Percentiles rank a stretch among this genome's conserved stretches.
Conservation (phyloP, 192 early-diverging fungal species). For the Coemansia erecta region DNA sequence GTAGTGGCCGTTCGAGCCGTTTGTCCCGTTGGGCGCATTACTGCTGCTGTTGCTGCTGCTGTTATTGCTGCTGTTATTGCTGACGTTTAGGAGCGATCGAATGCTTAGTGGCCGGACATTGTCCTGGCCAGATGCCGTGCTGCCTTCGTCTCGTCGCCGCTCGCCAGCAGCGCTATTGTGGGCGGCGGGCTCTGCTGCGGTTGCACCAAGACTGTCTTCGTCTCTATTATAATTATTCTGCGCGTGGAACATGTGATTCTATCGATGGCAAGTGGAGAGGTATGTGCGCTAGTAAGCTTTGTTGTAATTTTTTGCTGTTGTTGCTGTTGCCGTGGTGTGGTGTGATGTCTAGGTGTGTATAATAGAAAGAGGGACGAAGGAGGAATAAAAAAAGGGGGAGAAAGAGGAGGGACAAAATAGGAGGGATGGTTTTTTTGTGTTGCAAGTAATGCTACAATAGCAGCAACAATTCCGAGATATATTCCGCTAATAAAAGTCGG, state of each 20-base stretch:
- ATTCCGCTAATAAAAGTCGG: too few relatives aligned
- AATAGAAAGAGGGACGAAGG: background rate
- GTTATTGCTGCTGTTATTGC: constrained; percentile 2
- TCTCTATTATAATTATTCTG: background rate
- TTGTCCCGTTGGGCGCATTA: too few relatives aligned
- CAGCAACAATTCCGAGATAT: too few relatives aligned
- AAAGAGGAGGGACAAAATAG: too few relatives aligned
- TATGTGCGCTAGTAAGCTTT: too few relatives aligned
- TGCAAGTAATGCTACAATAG: too few relatives aligned
- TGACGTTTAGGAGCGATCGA: constrained; percentile 27
- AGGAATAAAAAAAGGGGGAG: background rate
- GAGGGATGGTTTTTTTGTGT: too few relatives aligned
- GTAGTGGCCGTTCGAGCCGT: background rate
- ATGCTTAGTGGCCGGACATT: constrained; percentile 13
- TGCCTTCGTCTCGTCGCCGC: background rate
- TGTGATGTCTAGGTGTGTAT: background rate
- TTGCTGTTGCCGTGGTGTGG: too few relatives aligned
- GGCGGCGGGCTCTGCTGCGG: background rate
- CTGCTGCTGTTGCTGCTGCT: background rate
- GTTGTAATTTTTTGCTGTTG: too few relatives aligned
- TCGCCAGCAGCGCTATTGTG: background rate
- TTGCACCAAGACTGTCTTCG: background rate
- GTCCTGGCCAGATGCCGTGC: too few relatives aligned
- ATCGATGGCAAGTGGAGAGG: too few relatives aligned
- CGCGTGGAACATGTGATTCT: background rate